A percentile compares a stretch with the other conserved stretches of the same genome.
Evolutionary conservation across 148 eudicot genomes (phyloP).

Genomic region (Gaultheria prostrata): DNA sequence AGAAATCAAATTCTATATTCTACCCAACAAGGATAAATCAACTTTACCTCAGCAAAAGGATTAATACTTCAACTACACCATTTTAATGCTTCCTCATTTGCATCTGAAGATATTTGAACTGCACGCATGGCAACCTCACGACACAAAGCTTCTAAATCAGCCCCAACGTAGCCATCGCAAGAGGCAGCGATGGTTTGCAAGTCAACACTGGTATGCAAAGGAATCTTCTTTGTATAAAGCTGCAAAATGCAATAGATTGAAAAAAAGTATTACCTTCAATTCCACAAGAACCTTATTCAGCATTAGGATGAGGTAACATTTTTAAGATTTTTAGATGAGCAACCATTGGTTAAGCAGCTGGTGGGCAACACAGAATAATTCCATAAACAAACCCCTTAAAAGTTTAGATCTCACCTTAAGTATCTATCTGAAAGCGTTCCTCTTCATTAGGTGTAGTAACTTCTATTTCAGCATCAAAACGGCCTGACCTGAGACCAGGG

Average conservation of each 20-base stretch:
- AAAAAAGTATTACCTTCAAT: neutral
- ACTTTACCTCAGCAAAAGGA: no score
- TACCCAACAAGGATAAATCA: no score
- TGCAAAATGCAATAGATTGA: conserved; percentile 29
- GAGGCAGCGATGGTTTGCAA: conserved; percentile 69
- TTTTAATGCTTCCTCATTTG: conserved; percentile 32
- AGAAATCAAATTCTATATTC: no score
- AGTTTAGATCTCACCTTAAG: conserved; percentile 42
- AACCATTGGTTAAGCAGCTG: neutral
- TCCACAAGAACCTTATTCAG: conserved; percentile 1
- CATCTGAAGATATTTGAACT: conserved; percentile 33
- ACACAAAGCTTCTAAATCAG: conserved; percentile 96
- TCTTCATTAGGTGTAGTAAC: conserved; percentile 87
- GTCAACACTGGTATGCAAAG: conserved; percentile 58
- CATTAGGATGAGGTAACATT: neutral
- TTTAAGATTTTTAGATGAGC: neutral
- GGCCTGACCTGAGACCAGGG: conserved; percentile 91
- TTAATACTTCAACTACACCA: no score
- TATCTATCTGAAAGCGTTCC: conserved; percentile 80
- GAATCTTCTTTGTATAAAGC: conserved; percentile 75
- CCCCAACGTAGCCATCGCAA: conserved; percentile 97
- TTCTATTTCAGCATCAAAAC: conserved; percentile 93
- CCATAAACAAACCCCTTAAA: neutral
- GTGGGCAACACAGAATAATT: neutral
- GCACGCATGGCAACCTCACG: conserved; percentile 76